Conservation (phyloP, 164 flowering plant genomes). For the Pachysandra terminalis region DNA sequence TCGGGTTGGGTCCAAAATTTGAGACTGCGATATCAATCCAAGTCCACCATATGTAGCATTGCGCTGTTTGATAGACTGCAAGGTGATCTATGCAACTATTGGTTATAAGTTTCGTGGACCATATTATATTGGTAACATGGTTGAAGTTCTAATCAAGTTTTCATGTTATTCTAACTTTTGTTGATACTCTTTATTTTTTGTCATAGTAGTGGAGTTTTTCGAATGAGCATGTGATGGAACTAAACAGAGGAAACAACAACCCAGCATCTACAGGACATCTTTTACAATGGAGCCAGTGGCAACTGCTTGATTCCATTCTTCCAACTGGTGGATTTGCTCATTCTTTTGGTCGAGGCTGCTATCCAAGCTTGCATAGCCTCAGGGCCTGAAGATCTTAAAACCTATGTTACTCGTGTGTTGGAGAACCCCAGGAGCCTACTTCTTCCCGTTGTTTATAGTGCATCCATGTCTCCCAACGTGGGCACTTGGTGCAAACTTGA, state of each 20-base stretch:
- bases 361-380: slow-evolving; percentile 54
- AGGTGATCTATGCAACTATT: no score
- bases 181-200: neutral
- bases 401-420: slow-evolving; percentile 49
- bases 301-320: slow-evolving; percentile 80
- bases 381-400: slow-evolving; percentile 50
- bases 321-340: slow-evolving; percentile 99
- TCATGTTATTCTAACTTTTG: no score
- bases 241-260: slow-evolving; percentile 12
- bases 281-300: slow-evolving; percentile 89
- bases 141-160: no score
- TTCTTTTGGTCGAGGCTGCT: slow-evolving; percentile 93
- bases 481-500: slow-evolving; percentile 63
- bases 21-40: no score
- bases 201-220: slow-evolving; percentile 1
- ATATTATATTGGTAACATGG: slow-evolving; percentile 10
- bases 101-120: no score
- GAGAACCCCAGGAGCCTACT: slow-evolving; percentile 87
- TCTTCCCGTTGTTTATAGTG: slow-evolving; percentile 76
- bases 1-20: no score
- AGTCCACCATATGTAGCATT: no score
- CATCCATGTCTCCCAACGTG: slow-evolving; percentile 43
- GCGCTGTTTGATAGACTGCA: no score
- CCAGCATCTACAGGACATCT: slow-evolving; percentile 15
- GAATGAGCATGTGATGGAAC: slow-evolving; percentile 30